Evolutionary conservation across 495 filamentous ascomycete genomes (phyloP), one percentile per base, ranked within the genome.

Genomic region (Hypoxylon subgilvum): DNA sequence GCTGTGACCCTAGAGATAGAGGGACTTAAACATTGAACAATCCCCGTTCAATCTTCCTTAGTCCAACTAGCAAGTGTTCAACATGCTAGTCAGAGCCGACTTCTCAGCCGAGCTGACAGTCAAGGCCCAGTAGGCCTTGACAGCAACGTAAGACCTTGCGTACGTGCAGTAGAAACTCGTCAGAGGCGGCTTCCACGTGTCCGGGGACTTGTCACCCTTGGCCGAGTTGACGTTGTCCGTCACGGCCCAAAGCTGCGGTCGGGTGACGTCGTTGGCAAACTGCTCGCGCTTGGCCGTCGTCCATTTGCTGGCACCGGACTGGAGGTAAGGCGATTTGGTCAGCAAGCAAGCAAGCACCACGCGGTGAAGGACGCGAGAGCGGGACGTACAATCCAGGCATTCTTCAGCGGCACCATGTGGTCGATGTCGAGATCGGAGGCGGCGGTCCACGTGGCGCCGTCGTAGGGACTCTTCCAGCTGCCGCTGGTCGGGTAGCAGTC

Each of bases 101-200:
- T 86, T 88, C 74, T 89, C 86, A 0, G 74, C 77, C 27, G 72
- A 66, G 0, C 79, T 89, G 23, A 89, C 73, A 6, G 81, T 82
- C 32, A 90, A 63, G 0, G 44, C 67, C 63, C 82, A 90, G 19
- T 79, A 74, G 45, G 73, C 78, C 81, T 92, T 91, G 32, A 92
- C 86, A 50, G 76, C 76, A 9, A 90, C 77, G 82, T 84, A 92
- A 72, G 84, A 82, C 67, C 79, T 77, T 4, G 87, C 87, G 53
- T 92, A 92, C 0, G 82, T 87, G 79, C 88, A 92, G 61, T 86
- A 80, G 68, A 86, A 90, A n/a, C 79, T 81, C 1, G 70, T 61
- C 16, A 88, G 72, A 0, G 86, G 80, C 6, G 88, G 88, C 78
- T 90, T 86, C 88, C 88, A 92, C 3, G 66, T 66, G 63, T 92